Evolutionary conservation across 1,284 basidiomycete genomes (phyloP).

Genomic region (Irpex sp.): DNA sequence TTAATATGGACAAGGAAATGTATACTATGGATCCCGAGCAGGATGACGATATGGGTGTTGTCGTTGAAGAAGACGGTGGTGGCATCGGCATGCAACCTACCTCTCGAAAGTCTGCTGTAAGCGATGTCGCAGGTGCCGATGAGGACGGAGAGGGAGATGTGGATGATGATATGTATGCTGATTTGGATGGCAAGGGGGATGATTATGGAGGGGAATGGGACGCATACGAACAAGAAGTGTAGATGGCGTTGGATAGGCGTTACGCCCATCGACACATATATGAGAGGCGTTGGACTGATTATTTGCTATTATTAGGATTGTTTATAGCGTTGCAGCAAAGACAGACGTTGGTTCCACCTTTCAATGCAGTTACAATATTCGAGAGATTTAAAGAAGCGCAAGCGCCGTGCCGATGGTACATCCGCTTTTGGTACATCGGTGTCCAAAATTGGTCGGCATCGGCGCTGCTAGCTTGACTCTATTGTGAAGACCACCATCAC

Average conservation of each 20-base stretch:
- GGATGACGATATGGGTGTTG: conserved; percentile 39
- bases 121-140: conserved; percentile 9
- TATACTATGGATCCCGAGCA: conserved; percentile 51
- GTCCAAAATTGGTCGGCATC: neutral
- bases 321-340: no score
- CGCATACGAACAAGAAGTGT: conserved; percentile 40
- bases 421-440: neutral
- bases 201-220: conserved; percentile 32
- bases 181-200: conserved; percentile 31
- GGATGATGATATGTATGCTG: conserved; percentile 26
- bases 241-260: no score
- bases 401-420: neutral
- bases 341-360: no score
- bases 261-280: neutral
- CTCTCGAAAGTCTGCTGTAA: conserved; percentile 5
- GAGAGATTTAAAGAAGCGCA: no score
- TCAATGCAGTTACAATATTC: no score
- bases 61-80: conserved; percentile 41
- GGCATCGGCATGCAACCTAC: conserved; percentile 23
- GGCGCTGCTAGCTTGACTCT: neutral
- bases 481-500: neutral
- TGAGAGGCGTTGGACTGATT: neutral
- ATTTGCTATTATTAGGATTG: no score
- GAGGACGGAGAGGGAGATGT: conserved; percentile 22
- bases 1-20: conserved; percentile 18